phyloP scores from a whole-genome alignment of 1,284 basidiomycete genomes.

The Dichomitus squalens region DNA sequence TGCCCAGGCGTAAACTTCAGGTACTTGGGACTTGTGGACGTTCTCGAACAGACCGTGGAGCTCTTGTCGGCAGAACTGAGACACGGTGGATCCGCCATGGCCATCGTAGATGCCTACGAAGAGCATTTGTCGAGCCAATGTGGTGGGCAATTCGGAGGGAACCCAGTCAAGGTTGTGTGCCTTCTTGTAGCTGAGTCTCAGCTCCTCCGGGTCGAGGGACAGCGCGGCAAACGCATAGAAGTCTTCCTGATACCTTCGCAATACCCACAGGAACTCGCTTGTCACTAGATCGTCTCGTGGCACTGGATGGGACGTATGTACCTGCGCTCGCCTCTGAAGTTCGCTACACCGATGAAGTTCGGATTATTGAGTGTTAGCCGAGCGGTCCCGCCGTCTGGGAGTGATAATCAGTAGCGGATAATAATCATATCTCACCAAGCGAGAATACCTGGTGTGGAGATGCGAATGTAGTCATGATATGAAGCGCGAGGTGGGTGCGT shows the following conservation, averaged over 20 bases:
- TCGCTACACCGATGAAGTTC: constrained; percentile 73
- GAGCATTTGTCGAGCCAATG: constrained; percentile 73
- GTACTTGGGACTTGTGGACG: constrained; percentile 66
- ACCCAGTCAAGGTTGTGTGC: constrained; percentile 72
- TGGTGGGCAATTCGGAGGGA: constrained; percentile 55
- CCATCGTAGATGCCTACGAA: constrained; percentile 92
- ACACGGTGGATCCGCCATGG: constrained; percentile 40
- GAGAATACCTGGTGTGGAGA: constrained; percentile 53
- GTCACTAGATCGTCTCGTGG: neutral
- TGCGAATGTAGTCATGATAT: constrained; percentile 75
- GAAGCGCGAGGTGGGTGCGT: constrained; percentile 14
- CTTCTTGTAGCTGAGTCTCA: constrained; percentile 65
- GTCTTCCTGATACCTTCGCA: constrained; percentile 76
- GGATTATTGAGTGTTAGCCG: constrained; percentile 48
- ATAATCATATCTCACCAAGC: neutral
- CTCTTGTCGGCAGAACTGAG: constrained; percentile 67
- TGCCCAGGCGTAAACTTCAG: constrained; percentile 76
- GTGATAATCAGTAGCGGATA: neutral
- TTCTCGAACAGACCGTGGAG: constrained; percentile 81
- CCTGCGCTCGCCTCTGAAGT: constrained; percentile 76
- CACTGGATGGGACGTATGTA: constrained; percentile 34
- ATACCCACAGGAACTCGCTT: neutral
- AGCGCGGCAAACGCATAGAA: constrained; percentile 77
- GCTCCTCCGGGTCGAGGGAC: constrained; percentile 72
- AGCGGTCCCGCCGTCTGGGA: constrained; percentile 37